Evolutionary conservation across 805 yeast genomes (phyloP).

Genomic region (Debaryomyces tyrocola): DNA sequence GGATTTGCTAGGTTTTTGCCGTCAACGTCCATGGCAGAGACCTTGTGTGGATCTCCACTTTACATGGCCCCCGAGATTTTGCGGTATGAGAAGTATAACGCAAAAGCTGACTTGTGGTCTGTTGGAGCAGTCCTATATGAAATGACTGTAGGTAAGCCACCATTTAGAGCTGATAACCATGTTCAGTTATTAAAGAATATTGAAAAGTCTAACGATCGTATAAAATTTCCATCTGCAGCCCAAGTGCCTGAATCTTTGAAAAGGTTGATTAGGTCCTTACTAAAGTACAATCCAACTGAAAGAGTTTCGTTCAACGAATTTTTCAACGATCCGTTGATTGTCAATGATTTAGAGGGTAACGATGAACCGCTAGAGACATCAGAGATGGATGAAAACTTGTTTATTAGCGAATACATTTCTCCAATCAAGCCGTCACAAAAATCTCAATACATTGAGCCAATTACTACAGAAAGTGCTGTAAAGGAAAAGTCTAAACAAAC

Average conservation of each 20-base stretch:
- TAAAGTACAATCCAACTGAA: conserved; percentile 83
- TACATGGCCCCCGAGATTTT: conserved; percentile 99
- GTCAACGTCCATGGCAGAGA: conserved; percentile 91
- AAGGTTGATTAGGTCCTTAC: conserved; percentile 67
- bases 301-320: conserved; percentile 88
- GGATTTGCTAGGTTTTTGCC: conserved; percentile 97
- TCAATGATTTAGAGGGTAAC: conserved; percentile 49
- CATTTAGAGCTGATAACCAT: conserved; percentile 91
- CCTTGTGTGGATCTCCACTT: conserved; percentile 94
- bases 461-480: neutral
- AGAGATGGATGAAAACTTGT: conserved; percentile 72
- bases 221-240: conserved; percentile 70
- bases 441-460: conserved; percentile 18
- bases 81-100: conserved; percentile 92
- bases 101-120: conserved; percentile 97
- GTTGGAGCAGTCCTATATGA: conserved; percentile 96
- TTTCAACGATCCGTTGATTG: conserved; percentile 70
- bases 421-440: conserved; percentile 31
- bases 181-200: conserved; percentile 85
- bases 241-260: conserved; percentile 66
- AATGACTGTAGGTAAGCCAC: conserved; percentile 96
- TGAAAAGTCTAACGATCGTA: conserved; percentile 75
- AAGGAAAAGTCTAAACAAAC: neutral
- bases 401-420: conserved; percentile 77
- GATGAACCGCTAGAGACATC: conserved; percentile 66